A percentile compares a stretch with the other conserved stretches of the same genome.
phyloP scores from a whole-genome alignment of 139 green algal genomes.

The Chlorella ohadii region DNA sequence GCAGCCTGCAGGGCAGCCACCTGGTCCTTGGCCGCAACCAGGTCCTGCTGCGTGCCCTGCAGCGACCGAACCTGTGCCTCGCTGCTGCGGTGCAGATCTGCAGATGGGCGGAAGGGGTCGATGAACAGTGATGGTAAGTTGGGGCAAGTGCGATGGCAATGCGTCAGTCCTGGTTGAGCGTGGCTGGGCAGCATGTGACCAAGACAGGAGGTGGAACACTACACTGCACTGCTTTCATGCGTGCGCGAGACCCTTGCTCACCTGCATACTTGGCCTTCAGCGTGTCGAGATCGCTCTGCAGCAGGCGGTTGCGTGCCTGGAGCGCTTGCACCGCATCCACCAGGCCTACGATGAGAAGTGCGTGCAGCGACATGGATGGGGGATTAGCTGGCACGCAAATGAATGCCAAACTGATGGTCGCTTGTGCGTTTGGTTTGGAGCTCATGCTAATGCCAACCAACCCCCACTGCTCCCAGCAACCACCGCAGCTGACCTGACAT shows the following conservation, averaged over 20 bases:
- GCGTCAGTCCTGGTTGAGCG: too few species aligned
- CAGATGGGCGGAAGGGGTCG: not conserved
- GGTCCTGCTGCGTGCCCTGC: not conserved
- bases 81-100: slow-evolving; percentile 15
- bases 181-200: too few species aligned
- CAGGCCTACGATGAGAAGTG: slow-evolving; percentile 23
- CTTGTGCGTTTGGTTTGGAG: too few species aligned
- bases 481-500: slow-evolving; percentile 33
- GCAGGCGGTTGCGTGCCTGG: slow-evolving; percentile 39
- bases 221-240: too few species aligned
- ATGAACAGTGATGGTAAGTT: too few species aligned
- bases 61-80: not conserved
- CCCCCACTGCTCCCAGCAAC: too few species aligned
- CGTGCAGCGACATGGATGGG: too few species aligned
- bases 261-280: slow-evolving; percentile 6
- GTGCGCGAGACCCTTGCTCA: not conserved
- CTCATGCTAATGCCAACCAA: too few species aligned
- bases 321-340: slow-evolving; percentile 49
- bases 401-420: too few species aligned
- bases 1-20: not conserved
- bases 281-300: slow-evolving; percentile 31
- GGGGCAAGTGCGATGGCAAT: too few species aligned
- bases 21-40: not conserved
- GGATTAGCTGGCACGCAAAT: too few species aligned
- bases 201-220: too few species aligned